Base-by-base conservation (phyloP, 805 yeast genomes). In the Cyberlindnera xylosilytica region DNA sequence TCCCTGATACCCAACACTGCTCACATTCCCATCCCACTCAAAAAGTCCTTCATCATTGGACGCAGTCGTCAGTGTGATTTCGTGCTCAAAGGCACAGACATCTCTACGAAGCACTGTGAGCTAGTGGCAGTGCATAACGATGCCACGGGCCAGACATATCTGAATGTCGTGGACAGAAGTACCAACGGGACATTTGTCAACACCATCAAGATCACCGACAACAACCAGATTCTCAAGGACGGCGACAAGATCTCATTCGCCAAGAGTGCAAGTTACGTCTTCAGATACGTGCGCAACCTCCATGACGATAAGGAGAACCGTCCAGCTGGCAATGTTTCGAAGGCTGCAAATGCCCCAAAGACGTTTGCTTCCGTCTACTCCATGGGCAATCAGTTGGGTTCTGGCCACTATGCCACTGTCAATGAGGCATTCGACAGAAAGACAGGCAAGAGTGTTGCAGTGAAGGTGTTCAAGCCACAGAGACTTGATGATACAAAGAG, bases 361-460 rank as follows among this genome's bases (percentile, higher is more conserved):
- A 69, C 83, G 2, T 78, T 84, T 41, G 77, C 73, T 47, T 85
- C 81, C 53, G 73, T 74, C 43, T 70, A 66, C 40, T 37, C 61
- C 1, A 36, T 68, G 16, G 87, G 86, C 1, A 70, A 68, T 42
- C 77, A 80, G 49, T 62, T 85, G 18, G 93, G 93, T 0, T 65
- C 83, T 4, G 93, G 93, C 1, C 91, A 85, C 61, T 85, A 85
- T 54, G 91, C 93, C 0, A 78, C 79, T n/a, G 93, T 85, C 3
- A 81, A 79, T 56, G 86, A 82, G 50, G 87, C 87, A 3, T 67
- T 69, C 7, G 72, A 76, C 47, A 74, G 79, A 50, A 60, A 62
- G 7, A 72, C 81, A 0, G 87, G 88, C 0, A 72, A 73, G 38
- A 62, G 72, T 3, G 84, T 79, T 36, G 93, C 91, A 0, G 87